These are phyloP conservation scores for Xylaria curta DNA, from an alignment of 495 filamentous ascomycete species.

Conservation along the genomic window DNA sequence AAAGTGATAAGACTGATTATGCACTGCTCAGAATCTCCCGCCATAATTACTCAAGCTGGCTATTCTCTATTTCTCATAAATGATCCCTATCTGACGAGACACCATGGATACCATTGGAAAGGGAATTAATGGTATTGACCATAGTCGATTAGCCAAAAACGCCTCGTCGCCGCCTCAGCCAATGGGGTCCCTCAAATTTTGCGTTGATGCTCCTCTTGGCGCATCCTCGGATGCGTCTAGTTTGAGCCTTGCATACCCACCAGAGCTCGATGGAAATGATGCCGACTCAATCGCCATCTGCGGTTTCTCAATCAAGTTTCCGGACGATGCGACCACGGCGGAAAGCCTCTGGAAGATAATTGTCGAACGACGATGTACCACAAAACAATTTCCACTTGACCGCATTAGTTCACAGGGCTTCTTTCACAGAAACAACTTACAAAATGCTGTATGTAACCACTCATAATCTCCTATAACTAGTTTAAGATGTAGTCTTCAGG, in stretches of 20 bases:
- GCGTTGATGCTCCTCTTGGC: not conserved
- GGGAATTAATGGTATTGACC: not conserved
- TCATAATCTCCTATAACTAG: not conserved
- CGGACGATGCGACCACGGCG: slow-evolving; percentile 46
- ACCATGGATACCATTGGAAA: not conserved
- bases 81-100: not conserved
- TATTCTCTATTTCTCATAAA: not conserved
- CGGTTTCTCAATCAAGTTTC: slow-evolving; percentile 35
- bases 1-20: not conserved
- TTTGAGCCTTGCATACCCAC: not conserved
- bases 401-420: slow-evolving; percentile 52
- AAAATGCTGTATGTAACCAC: slow-evolving; percentile 21
- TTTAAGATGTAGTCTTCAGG: not conserved
- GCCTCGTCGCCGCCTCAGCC: not conserved
- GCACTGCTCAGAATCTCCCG: not conserved
- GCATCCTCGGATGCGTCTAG: not conserved
- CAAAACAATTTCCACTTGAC: slow-evolving; percentile 41
- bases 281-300: slow-evolving; percentile 29
- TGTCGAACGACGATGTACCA: slow-evolving; percentile 40
- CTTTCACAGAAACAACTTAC: slow-evolving; percentile 37
- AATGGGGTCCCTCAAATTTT: not conserved
- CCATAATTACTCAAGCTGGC: not conserved
- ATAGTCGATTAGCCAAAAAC: not conserved
- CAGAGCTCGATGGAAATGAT: slow-evolving; percentile 21
- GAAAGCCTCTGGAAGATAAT: slow-evolving; percentile 43